These are phyloP conservation scores for Alisma plantagoaquatica DNA, from an alignment of 106 monocot genomes.

Conservation along the genomic window DNA sequence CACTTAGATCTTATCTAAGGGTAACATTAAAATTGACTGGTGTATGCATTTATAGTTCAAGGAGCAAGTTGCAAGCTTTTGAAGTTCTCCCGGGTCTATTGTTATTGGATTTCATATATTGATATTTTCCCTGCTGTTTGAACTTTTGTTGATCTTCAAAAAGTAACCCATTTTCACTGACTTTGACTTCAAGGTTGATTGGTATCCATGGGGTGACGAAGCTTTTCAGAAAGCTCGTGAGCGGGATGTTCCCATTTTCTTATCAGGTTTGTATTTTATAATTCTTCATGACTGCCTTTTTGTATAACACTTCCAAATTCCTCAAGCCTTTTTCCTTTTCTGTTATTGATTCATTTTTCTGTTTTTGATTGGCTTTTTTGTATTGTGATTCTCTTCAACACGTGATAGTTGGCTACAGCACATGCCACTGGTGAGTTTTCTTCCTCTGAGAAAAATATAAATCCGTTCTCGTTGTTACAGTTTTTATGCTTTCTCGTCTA, in stretches of 20 bases:
- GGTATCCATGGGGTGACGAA: slow-evolving; percentile 98
- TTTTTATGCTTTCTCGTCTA: no score
- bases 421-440: slow-evolving; percentile 88
- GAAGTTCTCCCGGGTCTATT: no score
- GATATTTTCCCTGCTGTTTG: no score
- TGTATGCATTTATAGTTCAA: no score
- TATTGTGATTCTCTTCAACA: neutral
- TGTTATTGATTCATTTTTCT: neutral
- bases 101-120: no score
- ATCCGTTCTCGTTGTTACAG: no score
- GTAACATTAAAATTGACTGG: no score
- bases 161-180: no score
- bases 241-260: slow-evolving; percentile 83
- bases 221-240: slow-evolving; percentile 75
- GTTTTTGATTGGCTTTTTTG: neutral
- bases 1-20: no score
- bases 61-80: no score
- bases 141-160: no score
- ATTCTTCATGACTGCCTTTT: neutral
- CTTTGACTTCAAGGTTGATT: slow-evolving; percentile 84
- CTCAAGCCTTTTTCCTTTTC: neutral
- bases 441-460: neutral
- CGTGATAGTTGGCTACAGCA: slow-evolving; percentile 94
- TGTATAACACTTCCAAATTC: neutral
- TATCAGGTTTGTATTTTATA: slow-evolving; percentile 52